Base-by-base conservation (phyloP, 768 basidiomycete genomes). In the Pulveroboletus sp. region DNA sequence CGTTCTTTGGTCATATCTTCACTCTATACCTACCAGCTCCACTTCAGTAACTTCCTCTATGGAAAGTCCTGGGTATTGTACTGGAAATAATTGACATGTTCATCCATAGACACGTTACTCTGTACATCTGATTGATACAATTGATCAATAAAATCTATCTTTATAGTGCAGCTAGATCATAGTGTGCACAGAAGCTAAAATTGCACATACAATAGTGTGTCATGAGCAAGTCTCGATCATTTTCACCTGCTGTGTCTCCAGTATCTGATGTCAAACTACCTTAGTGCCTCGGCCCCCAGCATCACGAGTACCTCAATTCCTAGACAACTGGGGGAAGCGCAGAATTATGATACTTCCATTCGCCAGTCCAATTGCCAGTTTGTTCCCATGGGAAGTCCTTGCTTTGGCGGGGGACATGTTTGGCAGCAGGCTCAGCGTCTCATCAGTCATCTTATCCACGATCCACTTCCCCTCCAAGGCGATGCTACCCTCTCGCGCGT, bases 331-430 rank as follows among this genome's bases (percentile, higher is more conserved):
- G 45, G 63, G 65, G 52, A 66, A 67, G 2, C 32, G 53, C 44
- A 66, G 0, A 20, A 66, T 56, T n/a, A 66, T 56, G 14, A 66
- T 54, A 16, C 64, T 54, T 45, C 65, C 65, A 13, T 63, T 66
- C 13, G 58, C 64, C 37, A 66, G 41, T 17, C 65, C 65, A 29
- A 66, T 57, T 34, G 52, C 65, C 32, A 68, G 54, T 13, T 26
- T 58, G 26, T 58, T 45, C n/a, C 53, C 55, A 7, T 47, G 35
- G 10, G 64, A 66, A 19, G 60, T 56, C 34, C 58, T 47, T 23
- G 50, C 59, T 16, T 30, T 66, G 24, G 60, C 52, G 1, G 57
- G 62, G 16, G 65, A 60, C 65, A 66, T 66, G 13, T 66, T 66
- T 1, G 65, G 65, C 45, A 66, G 44, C 37, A 67, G 34, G 26